Percentiles rank a stretch among this genome's conserved stretches.
Conservation (phyloP, 1,284 basidiomycete genomes). For the Nidula niveotomentosa region DNA sequence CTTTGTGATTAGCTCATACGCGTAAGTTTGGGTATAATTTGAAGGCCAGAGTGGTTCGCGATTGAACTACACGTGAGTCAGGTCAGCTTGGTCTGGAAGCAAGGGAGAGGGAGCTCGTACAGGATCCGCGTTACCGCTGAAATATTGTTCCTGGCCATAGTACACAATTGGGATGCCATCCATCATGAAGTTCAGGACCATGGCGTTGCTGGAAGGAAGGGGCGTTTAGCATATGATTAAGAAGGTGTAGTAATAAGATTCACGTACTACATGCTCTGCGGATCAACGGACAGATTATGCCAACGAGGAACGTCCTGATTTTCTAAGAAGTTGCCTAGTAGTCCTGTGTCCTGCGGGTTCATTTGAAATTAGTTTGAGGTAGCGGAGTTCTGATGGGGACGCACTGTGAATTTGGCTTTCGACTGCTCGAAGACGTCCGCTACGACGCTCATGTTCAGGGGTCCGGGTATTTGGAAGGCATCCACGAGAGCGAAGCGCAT, state of each 20-base stretch:
- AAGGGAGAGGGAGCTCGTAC: slow-evolving; percentile 29
- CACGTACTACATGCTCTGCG: slow-evolving; percentile 58
- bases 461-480: slow-evolving; percentile 64
- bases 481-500: slow-evolving; percentile 65
- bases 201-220: slow-evolving; percentile 53
- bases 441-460: slow-evolving; percentile 61
- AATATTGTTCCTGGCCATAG: slow-evolving; percentile 77
- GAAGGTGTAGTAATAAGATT: background rate
- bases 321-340: slow-evolving; percentile 81
- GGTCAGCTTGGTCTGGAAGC: slow-evolving; percentile 1
- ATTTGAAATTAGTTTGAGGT: background rate
- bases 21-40: slow-evolving; percentile 58
- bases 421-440: slow-evolving; percentile 51
- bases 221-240: background rate
- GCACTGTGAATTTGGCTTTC: slow-evolving; percentile 51
- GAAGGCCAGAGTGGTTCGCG: slow-evolving; percentile 79
- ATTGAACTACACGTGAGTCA: slow-evolving; percentile 48
- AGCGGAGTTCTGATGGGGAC: background rate
- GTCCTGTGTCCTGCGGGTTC: slow-evolving; percentile 27
- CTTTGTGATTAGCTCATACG: slow-evolving; percentile 59
- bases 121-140: slow-evolving; percentile 60
- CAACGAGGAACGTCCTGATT: slow-evolving; percentile 83
- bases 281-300: slow-evolving; percentile 63
- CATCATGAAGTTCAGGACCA: slow-evolving; percentile 66
- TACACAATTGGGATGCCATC: slow-evolving; percentile 80